Evolutionary conservation across 1,284 basidiomycete genomes (phyloP), one percentile per base, ranked within the genome.

Genomic region (Heterobasidion irregulare): DNA sequence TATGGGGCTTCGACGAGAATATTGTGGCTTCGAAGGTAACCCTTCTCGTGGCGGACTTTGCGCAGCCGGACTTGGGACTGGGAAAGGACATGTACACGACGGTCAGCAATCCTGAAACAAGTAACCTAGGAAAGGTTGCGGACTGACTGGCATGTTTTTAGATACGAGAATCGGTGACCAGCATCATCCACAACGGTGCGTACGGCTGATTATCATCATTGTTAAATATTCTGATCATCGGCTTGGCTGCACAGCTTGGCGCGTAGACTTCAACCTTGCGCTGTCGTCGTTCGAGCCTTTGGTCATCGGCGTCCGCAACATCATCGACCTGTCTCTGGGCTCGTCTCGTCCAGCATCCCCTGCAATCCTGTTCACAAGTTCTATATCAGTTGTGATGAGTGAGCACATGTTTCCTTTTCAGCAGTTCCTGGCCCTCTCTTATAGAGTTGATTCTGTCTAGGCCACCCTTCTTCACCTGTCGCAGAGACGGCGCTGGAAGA

Each of bases 131-230:
- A 5, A 26, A 6, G 26, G 26, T 5, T 26, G 26, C 26, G 26
- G 6, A 26, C 26, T 26, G 26, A 26, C 26, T 26, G 16, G 6
- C 9, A 47, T 16, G 8, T 41, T 19, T 36, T 10, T 33, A 63
- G 62, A 58, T 64, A 18, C 54, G 63, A 26, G 50, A 57, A 16
- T 63, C 65, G 62, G n/a, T 64, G 18, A 54, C 63, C 10, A 57
- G 60, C 44, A 65, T 73, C 51, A 65, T 72, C 57, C 71, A 72
- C 56, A 67, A 64, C 45, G 70, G 70, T 72, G 50, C 15, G 57
- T 55, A 62, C 63, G 2, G 56, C 56, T 5, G 57, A 65, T 19
- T 18, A 16, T 19, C 8, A 26, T 7, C 57, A 66, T 26, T 26
- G 26, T 5, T 26, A 2, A 54, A 57, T 6, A n/a, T 47, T 13